Conservation (phyloP, 306 rosid genomes). For the Cyclanthera cordifolia region DNA sequence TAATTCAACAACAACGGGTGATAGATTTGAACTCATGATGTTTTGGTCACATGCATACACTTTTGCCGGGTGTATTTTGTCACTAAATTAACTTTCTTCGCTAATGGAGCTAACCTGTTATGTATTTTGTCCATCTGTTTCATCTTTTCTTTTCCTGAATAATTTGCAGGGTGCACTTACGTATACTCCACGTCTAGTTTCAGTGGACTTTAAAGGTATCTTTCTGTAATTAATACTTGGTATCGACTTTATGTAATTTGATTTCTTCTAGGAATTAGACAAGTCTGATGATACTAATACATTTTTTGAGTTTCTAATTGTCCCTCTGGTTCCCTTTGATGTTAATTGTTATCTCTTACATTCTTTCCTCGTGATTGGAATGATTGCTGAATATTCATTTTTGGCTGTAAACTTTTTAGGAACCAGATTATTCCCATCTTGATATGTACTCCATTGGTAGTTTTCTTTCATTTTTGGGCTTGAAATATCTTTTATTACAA, state of each 20-base stretch:
- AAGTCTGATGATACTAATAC: neutral
- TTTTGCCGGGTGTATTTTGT: neutral
- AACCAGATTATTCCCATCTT: neutral
- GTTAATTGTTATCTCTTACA: neutral
- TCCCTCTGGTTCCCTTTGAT: neutral
- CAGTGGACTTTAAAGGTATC: conserved; percentile 71
- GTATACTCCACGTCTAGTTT: conserved; percentile 77
- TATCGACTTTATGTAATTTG: neutral
- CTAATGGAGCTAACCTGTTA: neutral
- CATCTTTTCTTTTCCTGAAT: neutral
- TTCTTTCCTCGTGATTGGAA: neutral
- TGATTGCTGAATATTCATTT: neutral
- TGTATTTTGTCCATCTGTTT: neutral
- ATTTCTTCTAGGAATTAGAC: neutral
- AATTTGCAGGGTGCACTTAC: conserved; percentile 48
- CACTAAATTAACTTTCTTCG: neutral
- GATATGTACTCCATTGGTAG: neutral
- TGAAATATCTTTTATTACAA: neutral
- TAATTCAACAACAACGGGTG: no score
- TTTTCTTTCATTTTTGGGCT: neutral
- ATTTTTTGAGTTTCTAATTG: neutral
- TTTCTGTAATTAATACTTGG: conserved; percentile 3
- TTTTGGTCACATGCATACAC: no score
- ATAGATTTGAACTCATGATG: no score
- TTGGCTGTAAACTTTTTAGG: neutral